These are phyloP conservation scores for Saturnispora besseyi DNA, from an alignment of 805 yeast genomes.

Conservation along the genomic window DNA sequence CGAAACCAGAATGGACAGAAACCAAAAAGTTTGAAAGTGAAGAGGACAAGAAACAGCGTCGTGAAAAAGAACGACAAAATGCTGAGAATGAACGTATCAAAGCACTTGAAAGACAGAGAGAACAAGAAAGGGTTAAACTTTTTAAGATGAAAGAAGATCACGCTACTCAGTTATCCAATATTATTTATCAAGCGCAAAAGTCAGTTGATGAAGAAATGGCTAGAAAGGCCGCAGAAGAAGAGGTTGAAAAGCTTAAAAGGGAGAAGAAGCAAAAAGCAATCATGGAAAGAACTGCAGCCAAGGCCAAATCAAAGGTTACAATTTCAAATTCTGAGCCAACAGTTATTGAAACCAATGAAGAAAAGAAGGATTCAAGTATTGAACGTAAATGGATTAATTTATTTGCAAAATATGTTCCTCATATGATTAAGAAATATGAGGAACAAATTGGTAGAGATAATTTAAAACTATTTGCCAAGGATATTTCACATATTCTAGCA, in stretches of 20 bases:
- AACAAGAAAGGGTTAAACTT: constrained; percentile 24
- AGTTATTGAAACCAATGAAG: not conserved
- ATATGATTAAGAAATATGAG: constrained; percentile 59
- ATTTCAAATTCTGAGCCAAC: not conserved
- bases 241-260: constrained; percentile 2
- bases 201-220: constrained; percentile 18
- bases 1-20: constrained; percentile 34
- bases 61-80: constrained; percentile 11
- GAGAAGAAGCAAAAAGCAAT: constrained; percentile 21
- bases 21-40: not conserved
- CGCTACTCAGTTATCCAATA: constrained; percentile 19
- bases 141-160: constrained; percentile 20
- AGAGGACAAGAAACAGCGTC: constrained; percentile 8
- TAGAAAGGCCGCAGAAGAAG: constrained; percentile 6
- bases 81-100: constrained; percentile 20
- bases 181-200: constrained; percentile 20
- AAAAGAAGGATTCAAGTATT: not conserved
- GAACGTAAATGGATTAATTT: constrained; percentile 33
- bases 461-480: constrained; percentile 70
- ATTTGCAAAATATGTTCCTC: constrained; percentile 75
- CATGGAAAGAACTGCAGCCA: constrained; percentile 23
- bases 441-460: constrained; percentile 61
- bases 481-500: constrained; percentile 58
- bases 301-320: constrained; percentile 9
- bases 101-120: constrained; percentile 30